Percentiles rank a stretch among this genome's conserved stretches.
Conservation (phyloP, 768 basidiomycete genomes). For the Boletus tomentosulus region DNA sequence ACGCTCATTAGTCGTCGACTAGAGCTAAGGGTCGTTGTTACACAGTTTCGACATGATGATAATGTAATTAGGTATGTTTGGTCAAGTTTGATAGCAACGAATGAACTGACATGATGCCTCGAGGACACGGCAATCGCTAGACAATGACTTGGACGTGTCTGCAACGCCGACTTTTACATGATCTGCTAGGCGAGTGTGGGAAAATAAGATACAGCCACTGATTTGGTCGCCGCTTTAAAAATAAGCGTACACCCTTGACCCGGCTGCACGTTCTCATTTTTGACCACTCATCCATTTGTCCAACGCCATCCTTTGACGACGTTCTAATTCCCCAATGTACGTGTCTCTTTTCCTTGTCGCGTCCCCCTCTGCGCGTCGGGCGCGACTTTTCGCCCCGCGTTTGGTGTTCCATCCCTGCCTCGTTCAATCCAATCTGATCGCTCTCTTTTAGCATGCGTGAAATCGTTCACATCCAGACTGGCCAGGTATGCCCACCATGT, state of each 20-base stretch:
- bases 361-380: slow-evolving; percentile 21
- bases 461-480: slow-evolving; percentile 99
- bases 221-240: slow-evolving; percentile 34
- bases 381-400: slow-evolving; percentile 15
- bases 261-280: slow-evolving; percentile 31
- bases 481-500: slow-evolving; percentile 63
- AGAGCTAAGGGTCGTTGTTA: background rate
- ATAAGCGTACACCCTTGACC: slow-evolving; percentile 37
- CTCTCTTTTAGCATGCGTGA: slow-evolving; percentile 80
- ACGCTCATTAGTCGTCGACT: slow-evolving; percentile 6
- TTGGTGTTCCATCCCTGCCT: background rate
- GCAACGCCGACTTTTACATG: slow-evolving; percentile 9
- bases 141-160: background rate
- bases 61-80: background rate
- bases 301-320: slow-evolving; percentile 32
- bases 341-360: slow-evolving; percentile 22
- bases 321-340: slow-evolving; percentile 26
- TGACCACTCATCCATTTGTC: slow-evolving; percentile 32
- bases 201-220: slow-evolving; percentile 24
- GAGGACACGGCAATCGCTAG: slow-evolving; percentile 1
- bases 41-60: background rate
- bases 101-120: slow-evolving; percentile 5
- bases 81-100: background rate
- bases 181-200: slow-evolving; percentile 4
- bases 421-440: slow-evolving; percentile 24